Base-by-base conservation (phyloP, 495 filamentous ascomycete species). In the Penicillium manginii region DNA sequence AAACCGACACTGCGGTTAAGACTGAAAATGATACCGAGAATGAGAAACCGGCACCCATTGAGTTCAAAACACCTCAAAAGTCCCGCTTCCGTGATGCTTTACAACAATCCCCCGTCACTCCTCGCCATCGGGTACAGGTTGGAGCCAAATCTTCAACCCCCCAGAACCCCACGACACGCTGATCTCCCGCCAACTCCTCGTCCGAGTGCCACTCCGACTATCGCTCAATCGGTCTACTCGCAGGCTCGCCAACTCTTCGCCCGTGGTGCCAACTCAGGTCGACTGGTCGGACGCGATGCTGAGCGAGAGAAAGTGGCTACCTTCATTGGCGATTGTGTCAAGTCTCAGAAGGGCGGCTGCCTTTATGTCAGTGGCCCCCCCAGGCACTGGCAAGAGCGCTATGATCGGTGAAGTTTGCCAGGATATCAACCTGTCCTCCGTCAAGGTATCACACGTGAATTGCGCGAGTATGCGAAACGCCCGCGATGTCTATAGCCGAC, bases 341-440 rank as follows among this genome's bases (percentile, higher is more conserved):
- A 80, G 11, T 70, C 82, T 15, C 78, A 78, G 10, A 81, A 82
- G 18, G 88, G 90, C 49, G 91, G 92, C n/a, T 96, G 92, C 68
- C 81, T 96, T 37, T 99, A 99, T 68, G 86, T 99, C 62, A 97
- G 92, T 62, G 94, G 94, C 0, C 94, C 94, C 23, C 29, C 94
- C 94, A 2, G 94, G 94, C 1, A 98, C 96, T 4, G 94, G 94
- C 7, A 99, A 99, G 74, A 97, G 92, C 71, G 96, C 94, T 4
- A 84, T 97, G 73, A 84, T 97, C 51, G 84, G 86, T 54, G 89
- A 96, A 63, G 83, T 97, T 29, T 89, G 87, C 50, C 75, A 82
- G 40, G 79, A 86, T 32, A 60, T 87, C 21, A 76, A 83, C 37
- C 68, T 71, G 39, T 73, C 63, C 2, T 66, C 71, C 4, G 74